Evolutionary conservation across 768 basidiomycete genomes (phyloP).

Genomic region (Ephemerocybe angulata): DNA sequence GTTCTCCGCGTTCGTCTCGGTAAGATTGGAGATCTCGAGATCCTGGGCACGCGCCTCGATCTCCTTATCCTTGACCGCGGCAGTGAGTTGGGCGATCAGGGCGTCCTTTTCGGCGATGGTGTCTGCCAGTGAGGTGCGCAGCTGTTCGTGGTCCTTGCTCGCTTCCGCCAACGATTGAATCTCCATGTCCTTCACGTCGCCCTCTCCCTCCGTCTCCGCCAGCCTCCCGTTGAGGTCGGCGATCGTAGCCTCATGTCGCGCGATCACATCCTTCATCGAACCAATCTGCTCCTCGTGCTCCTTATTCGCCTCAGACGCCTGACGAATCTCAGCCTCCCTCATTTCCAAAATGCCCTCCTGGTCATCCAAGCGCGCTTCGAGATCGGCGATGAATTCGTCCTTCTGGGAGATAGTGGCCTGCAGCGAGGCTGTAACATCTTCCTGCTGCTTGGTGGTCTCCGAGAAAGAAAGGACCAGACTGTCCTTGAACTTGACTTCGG

Average conservation of each 20-base stretch:
- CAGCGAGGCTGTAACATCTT: background rate
- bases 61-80: background rate
- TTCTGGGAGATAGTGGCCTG: background rate
- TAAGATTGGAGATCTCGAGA: background rate
- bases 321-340: background rate
- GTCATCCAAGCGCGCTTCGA: background rate
- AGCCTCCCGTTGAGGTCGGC: background rate
- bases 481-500: background rate
- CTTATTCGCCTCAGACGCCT: background rate
- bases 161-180: background rate
- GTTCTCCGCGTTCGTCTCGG: background rate
- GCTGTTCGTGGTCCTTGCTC: background rate
- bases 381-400: background rate
- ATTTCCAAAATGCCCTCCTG: background rate
- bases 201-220: background rate
- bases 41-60: background rate
- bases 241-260: background rate
- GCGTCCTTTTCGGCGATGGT: background rate
- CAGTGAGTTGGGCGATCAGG: background rate
- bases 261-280: background rate
- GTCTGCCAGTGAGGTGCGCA: background rate
- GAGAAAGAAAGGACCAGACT: background rate
- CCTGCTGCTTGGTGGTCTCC: background rate
- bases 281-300: background rate
- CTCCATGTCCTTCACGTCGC: background rate